Evolutionary conservation across 2,329 filamentous ascomycete species (phyloP), one percentile per base, ranked within the genome.

Genomic region (Colletotrichum sp.): DNA sequence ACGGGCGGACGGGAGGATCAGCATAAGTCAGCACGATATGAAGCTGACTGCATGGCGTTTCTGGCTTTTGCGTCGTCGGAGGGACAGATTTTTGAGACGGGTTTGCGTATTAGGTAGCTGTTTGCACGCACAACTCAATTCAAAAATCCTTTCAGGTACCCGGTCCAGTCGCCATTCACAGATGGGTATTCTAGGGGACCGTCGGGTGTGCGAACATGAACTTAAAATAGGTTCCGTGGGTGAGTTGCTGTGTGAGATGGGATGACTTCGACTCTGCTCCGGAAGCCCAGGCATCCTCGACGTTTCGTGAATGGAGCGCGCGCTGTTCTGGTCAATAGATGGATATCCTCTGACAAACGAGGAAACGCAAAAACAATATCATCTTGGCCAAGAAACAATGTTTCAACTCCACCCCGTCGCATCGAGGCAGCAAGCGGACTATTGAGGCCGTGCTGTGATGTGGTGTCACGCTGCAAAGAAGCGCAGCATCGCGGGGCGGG

Each of bases 31-130:
- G 65, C 67, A 32, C 67, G 59, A 64, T 57, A 65, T 57, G 39
- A 43, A 48, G 71, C 67, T 74, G 59, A 74, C 66, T 63, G 71
- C 71, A 71, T 71, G 71, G 32, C 26, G 24, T 21, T 12, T 65
- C 61, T 28, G 12, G 9, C 28, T 28, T 34, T 65, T 13, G 21
- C 3, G 32, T 34, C 28, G 18, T 34, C n/a, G 60, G 13, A 32
- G 57, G 16, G 28, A 30, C 9, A 9, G 24, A 8, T 3, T 59
- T 18, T 24, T 6, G 21, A 28, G 36, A n/a, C 36, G 39, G 9
- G 39, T 48, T 48, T 12, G 39, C 39, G 39, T 6, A 48, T n/a
- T 12, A 48, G 39, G 43, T 21, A 52, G 43, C n/a, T 52, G 10
- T 52, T 52, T 52, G 43, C 43, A n/a, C 18, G 18, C 8, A 34